A percentile compares a stretch with the other conserved stretches of the same genome.
phyloP scores from a whole-genome alignment of 1,139 yeast genomes.

The Fermentozyma sake region DNA sequence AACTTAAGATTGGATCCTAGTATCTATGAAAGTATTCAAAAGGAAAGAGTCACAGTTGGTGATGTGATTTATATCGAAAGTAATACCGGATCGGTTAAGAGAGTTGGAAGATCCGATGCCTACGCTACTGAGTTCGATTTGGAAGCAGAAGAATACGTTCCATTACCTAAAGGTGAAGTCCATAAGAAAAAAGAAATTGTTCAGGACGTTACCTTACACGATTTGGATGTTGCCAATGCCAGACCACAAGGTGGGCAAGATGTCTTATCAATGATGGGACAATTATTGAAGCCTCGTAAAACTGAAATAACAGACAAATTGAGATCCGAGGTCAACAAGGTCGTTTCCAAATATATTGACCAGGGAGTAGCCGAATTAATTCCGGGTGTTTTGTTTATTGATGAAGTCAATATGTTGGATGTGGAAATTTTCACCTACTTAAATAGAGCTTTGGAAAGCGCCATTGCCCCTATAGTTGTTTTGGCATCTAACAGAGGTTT shows the following conservation, averaged over 20 bases:
- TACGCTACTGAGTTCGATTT: constrained; percentile 97
- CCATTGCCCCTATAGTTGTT: constrained; percentile 91
- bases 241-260: constrained; percentile 99
- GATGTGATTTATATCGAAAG: constrained; percentile 97
- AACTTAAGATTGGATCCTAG: constrained; percentile 90
- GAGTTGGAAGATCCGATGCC: constrained; percentile 98
- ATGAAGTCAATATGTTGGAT: constrained; percentile 97
- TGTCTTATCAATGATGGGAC: constrained; percentile 98
- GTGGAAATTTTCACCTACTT: constrained; percentile 92
- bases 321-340: constrained; percentile 89
- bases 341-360: constrained; percentile 92
- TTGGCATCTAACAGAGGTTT: constrained; percentile 94
- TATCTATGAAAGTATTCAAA: constrained; percentile 92
- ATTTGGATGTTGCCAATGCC: constrained; percentile 92
- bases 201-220: constrained; percentile 95
- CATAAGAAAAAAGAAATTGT: constrained; percentile 98
- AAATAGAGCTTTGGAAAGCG: constrained; percentile 87
- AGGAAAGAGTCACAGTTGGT: constrained; percentile 91
- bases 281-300: constrained; percentile 88
- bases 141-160: constrained; percentile 98
- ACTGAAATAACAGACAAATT: constrained; percentile 98
- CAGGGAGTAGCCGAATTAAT: constrained; percentile 98
- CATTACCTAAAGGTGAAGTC: constrained; percentile 97
- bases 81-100: constrained; percentile 94
- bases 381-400: constrained; percentile 96